These are phyloP conservation scores for Pezicula carpinea DNA, from an alignment of 2,329 filamentous ascomycete genomes.

Conservation along the genomic window DNA sequence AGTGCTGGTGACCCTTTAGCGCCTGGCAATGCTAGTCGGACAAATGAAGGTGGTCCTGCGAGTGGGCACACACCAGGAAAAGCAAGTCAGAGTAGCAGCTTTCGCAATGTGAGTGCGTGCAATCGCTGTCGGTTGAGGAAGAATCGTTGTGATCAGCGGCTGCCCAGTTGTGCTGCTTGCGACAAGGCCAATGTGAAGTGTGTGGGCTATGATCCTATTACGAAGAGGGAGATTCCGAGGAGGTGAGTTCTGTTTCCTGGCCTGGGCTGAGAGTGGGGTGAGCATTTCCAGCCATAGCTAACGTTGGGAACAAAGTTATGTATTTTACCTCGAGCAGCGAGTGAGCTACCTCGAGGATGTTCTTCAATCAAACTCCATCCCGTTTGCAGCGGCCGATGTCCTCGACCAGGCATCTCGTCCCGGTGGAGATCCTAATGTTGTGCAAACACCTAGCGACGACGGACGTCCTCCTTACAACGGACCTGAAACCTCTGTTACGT, in stretches of 20 bases:
- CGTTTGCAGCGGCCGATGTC: slow-evolving; percentile 65
- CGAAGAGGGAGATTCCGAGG: slow-evolving; percentile 89
- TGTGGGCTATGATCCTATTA: slow-evolving; percentile 94
- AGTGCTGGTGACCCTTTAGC: background rate
- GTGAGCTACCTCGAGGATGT: slow-evolving; percentile 78
- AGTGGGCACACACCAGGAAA: slow-evolving; percentile 38
- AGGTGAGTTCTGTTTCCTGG: slow-evolving; percentile 37
- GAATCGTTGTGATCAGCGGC: slow-evolving; percentile 89
- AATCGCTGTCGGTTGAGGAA: slow-evolving; percentile 89
- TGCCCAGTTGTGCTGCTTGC: slow-evolving; percentile 87
- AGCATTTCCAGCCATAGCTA: background rate
- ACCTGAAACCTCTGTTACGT: slow-evolving; percentile 8
- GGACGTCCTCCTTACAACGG: slow-evolving; percentile 17
- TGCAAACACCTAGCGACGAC: slow-evolving; percentile 27
- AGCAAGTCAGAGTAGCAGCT: slow-evolving; percentile 58
- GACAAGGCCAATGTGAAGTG: slow-evolving; percentile 90
- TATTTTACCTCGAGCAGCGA: slow-evolving; percentile 88
- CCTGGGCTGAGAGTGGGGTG: background rate
- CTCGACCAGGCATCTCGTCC: slow-evolving; percentile 58
- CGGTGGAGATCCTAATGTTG: slow-evolving; percentile 23
- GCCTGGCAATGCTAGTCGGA: background rate
- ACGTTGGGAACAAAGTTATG: slow-evolving; percentile 56
- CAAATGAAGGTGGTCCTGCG: slow-evolving; percentile 8
- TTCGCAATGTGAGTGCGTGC: slow-evolving; percentile 89
- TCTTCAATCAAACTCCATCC: slow-evolving; percentile 62